phyloP scores from a whole-genome alignment of 257 asterid species.

The Leptodermis oblonga region DNA sequence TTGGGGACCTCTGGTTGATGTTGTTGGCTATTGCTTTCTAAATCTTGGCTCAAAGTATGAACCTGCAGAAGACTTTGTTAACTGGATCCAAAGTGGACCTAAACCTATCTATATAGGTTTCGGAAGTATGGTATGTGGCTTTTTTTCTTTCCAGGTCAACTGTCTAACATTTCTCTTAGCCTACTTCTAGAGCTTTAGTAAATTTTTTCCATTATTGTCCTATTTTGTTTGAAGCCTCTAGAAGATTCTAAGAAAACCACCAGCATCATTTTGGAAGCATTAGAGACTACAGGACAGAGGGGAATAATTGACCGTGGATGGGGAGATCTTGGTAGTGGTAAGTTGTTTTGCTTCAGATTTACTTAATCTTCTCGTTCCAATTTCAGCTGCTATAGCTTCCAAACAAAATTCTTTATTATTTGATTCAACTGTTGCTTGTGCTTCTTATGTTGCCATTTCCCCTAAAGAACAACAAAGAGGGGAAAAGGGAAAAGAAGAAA shows the following conservation, averaged over 20 bases:
- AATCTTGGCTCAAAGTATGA: conserved; percentile 67
- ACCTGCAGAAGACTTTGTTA: conserved; percentile 64
- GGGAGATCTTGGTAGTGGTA: conserved; percentile 96
- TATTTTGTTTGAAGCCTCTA: conserved; percentile 60
- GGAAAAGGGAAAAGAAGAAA: neutral
- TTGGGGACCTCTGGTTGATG: conserved; percentile 95
- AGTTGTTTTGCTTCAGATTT: conserved; percentile 26
- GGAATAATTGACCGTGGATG: conserved; percentile 98
- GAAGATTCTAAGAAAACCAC: conserved; percentile 82
- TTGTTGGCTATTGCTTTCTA: conserved; percentile 89
- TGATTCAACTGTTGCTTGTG: neutral
- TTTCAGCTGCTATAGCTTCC: neutral
- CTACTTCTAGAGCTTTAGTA: neutral
- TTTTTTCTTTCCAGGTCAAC: neutral
- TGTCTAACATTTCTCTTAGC: neutral
- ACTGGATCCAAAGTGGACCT: conserved; percentile 78
- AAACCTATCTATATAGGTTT: conserved; percentile 89
- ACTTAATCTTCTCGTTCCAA: neutral
- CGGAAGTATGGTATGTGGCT: conserved; percentile 89
- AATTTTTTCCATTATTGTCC: neutral
- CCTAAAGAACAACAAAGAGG: neutral
- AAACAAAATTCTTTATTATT: neutral
- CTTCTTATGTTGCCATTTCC: neutral
- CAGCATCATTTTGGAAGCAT: conserved; percentile 68
- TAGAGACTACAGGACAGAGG: conserved; percentile 80